Evolutionary conservation across 1,139 yeast species (phyloP), one percentile per base, ranked within the genome.

Genomic region (Geotrichum phurueaensis): DNA sequence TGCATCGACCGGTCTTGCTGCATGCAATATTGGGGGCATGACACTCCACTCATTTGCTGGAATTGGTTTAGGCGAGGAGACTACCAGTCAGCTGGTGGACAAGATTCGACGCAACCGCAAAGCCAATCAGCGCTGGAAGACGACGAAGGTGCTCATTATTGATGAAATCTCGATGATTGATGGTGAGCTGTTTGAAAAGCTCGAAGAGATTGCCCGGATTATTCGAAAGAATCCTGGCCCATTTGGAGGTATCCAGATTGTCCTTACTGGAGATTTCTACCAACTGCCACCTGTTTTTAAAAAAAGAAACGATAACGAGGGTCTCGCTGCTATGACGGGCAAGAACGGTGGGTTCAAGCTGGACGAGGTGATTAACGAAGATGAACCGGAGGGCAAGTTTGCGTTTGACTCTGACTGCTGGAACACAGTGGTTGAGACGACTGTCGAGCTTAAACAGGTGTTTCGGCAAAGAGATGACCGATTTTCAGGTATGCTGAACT

Each of bases 161-260:
- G 97, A 91, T 75, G 97, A 91, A 70, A 82, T 91, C 7, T 89
- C 96, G 6, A 91, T 91, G 97, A 84, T 91, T 53, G 91, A 89
- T 68, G 96, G 90, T 1, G 79, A 76, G 1, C 76, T 91, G 20
- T 78, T 91, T 54, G 89, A 89, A 67, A 87, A 87, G 66, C 75
- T 91, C 57, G 85, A 89, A 66, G 75, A 70, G 18, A 79, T 91
- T 54, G 96, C 90, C 0, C 79, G 82, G 65, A 74, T 70, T 13
- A 63, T 90, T 6, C 75, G 90, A 50, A 77, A 76, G 47, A 79
- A 73, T 61, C 57, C 60, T 29, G 71, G 71, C 50, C 96, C 97
- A 0, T 91, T 91, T 77, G 97, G 97, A 18, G 97, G 97, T 0
- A 87, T 91, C 48, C 97, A 91, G 68, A 68, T 91, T 12, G 82